Evolutionary conservation across 2,329 filamentous ascomycete genomes (phyloP), one percentile per base, ranked within the genome.

Genomic region (Seiridium unicorne): DNA sequence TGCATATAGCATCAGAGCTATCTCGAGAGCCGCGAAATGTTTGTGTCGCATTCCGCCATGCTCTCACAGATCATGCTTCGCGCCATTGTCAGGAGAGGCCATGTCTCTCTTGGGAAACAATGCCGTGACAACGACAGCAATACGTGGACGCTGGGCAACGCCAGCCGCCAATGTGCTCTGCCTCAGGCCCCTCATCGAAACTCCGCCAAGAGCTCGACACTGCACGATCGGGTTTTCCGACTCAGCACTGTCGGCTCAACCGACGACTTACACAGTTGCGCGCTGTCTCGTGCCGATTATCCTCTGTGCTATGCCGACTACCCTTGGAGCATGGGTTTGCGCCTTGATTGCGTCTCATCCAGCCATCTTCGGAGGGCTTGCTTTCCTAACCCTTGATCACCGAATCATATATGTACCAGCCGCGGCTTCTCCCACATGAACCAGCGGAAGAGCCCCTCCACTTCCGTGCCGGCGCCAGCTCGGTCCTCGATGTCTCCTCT

Each of bases 311-410:
- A 40, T 26, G 44, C 44, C 55, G 46, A 46, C 18, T 44, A 31
- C 46, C 44, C 44, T 58, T 38, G 46, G 35, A 46, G 66, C 67
- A 69, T 42, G 68, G 64, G 49, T 69, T 68, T n/a, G 63, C 58
- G 61, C 60, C 11, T 49, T 61, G 61, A 58, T 49, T 51, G 44
- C 63, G 63, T 26, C 54, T 44, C 59, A 58, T 65, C 65, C 66
- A 69, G 42, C 63, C 66, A 13, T 7, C 38, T 8, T 42, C 13
- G 38, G 38, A 8, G 38, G 7, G 38, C 38, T 7, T 42, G 38
- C 38, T 13, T 42, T 42, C 13, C 38, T 42, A 7, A 42, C 38
- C 38, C 38, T 42, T 42, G 38, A 42, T 42, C 38, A 42, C 38
- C 18, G 18, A 13, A 42, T 42, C 38, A 42, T 7, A 7, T 13